A percentile compares a stretch with the other conserved stretches of the same genome.
These are phyloP conservation scores for Przewalskia tangutica DNA, from an alignment of 257 asterid species.

Conservation along the genomic window DNA sequence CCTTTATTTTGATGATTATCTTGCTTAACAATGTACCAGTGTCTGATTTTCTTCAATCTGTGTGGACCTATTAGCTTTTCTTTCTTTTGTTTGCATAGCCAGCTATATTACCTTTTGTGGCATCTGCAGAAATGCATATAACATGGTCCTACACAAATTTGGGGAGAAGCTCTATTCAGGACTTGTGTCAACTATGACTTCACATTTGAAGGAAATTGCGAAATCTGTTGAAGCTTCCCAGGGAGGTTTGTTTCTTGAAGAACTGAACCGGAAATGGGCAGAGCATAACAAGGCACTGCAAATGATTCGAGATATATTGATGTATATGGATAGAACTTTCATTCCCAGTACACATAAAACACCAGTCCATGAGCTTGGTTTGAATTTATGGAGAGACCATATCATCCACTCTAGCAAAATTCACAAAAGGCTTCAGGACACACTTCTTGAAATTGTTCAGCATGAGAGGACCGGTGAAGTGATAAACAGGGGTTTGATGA, in stretches of 20 bases:
- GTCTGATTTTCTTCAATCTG: not conserved
- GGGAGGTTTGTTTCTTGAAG: conserved; percentile 24
- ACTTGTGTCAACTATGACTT: conserved; percentile 27
- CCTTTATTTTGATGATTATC: not conserved
- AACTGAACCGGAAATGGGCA: conserved; percentile 24
- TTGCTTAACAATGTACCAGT: not conserved
- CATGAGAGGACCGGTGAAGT: conserved; percentile 25
- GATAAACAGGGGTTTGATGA: conserved; percentile 27
- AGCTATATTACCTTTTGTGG: not conserved
- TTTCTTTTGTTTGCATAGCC: not conserved
- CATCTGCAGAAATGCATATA: conserved; percentile 24
- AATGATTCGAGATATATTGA: conserved; percentile 28
- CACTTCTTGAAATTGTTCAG: conserved; percentile 22
- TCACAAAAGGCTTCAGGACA: conserved; percentile 23
- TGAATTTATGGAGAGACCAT: conserved; percentile 28
- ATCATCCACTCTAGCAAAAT: conserved; percentile 19
- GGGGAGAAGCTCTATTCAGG: conserved; percentile 32
- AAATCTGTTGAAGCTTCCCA: conserved; percentile 20
- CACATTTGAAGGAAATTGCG: conserved; percentile 24
- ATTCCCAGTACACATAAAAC: conserved; percentile 26
- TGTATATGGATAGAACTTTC: conserved; percentile 31
- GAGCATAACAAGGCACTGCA: conserved; percentile 31
- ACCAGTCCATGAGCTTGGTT: conserved; percentile 26
- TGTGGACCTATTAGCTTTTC: not conserved
- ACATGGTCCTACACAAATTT: conserved; percentile 30